Base-by-base conservation (phyloP, 2,329 filamentous ascomycete genomes). In the Sphaerulina musiva region DNA sequence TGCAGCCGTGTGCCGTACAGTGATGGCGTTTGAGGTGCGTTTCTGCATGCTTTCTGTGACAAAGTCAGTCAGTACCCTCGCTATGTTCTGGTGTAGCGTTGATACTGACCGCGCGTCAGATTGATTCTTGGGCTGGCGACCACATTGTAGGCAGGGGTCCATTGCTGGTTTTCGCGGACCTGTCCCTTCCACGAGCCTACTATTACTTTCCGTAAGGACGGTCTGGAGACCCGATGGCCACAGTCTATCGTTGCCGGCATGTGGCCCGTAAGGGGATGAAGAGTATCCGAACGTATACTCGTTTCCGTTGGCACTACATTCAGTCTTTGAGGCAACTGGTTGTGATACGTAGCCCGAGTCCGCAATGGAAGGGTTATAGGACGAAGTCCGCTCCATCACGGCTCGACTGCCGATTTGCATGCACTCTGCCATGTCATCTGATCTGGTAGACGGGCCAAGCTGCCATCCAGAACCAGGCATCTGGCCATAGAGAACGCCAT, bases 11-110 rank as follows among this genome's bases (percentile, higher is more conserved):
- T 23, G 80, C 70, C 3, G 76, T 64, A 65, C 90, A 95, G 54
- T 72, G 78, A 66, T 79, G 82, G 0, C 83, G 81, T 61, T 86
- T 90, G 1, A 72, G 75, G 68, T 95, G 89, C 46, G 84, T 83
- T 17, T 84, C 76, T 44, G 76, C 70, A 63, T 95, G 89, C 69
- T 95, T 95, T 55, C 89, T 95, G 46, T 48, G 26, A 23, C 26
- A 44, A 2, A 47, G 51, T 42, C 38, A 41, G 42, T 59, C 10
- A 56, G 41, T 36, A 29, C 20, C 36, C 31, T 40, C 20, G 17
- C 11, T 20, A 9, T 5, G 6, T 29, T 29, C 10, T n/a, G 23
- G 7, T 29, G 7, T 42, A 11, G 36, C 42, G n/a, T 53, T 53
- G 11, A 5, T 41, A 55, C 57, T 32, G 52, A 62, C 60, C 53